These are phyloP conservation scores for Marvania coccoides DNA, from an alignment of 139 green algal species.

Conservation along the genomic window DNA sequence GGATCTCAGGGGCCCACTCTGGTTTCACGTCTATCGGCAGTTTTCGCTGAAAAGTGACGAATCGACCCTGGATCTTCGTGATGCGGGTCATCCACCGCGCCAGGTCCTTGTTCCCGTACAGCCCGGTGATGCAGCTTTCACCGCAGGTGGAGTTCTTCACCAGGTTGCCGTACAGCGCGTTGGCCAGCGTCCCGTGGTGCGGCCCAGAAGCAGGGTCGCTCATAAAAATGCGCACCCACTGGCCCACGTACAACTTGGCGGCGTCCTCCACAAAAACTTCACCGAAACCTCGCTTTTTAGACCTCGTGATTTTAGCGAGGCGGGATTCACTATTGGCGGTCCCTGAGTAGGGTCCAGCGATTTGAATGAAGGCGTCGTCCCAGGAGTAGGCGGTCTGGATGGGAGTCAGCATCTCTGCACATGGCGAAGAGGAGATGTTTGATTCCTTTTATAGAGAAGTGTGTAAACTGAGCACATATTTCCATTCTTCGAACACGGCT, in stretches of 20 bases:
- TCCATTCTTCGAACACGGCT: too few species aligned
- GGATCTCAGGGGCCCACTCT: neutral
- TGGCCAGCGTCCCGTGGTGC: neutral
- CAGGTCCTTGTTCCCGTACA: neutral
- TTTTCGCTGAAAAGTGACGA: neutral
- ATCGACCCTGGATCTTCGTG: neutral
- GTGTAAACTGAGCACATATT: neutral
- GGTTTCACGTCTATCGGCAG: neutral
- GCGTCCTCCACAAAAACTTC: neutral
- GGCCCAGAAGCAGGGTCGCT: too few species aligned
- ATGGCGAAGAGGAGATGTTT: neutral
- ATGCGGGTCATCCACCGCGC: neutral
- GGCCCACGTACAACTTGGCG: neutral
- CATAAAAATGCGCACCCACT: conserved; percentile 2
- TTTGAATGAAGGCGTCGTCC: neutral
- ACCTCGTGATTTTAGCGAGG: neutral
- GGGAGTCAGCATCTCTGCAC: too few species aligned
- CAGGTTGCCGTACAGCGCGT: neutral
- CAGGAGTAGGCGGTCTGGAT: conserved; percentile 1
- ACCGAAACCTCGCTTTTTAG: neutral
- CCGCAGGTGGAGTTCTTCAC: neutral
- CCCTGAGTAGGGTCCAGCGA: neutral
- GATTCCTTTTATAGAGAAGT: neutral
- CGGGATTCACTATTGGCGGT: neutral
- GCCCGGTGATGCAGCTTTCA: neutral